Evolutionary conservation across 371 early-diverging fungal genomes (phyloP).

Genomic region (Rhizopus delemar): DNA sequence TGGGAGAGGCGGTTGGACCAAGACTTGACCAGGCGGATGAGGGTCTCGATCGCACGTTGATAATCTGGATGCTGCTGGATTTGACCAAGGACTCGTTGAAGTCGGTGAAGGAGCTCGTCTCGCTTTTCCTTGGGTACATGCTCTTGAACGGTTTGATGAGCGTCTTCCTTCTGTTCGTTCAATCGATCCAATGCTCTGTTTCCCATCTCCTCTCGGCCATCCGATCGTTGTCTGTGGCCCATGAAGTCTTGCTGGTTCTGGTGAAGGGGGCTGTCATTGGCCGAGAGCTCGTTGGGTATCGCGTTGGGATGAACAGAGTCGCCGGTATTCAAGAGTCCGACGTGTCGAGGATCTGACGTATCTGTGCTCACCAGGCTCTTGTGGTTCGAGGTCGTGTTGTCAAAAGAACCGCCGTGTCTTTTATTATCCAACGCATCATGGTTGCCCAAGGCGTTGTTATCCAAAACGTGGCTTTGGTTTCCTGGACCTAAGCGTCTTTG

Average conservation of each 20-base stretch:
- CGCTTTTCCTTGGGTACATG: conserved; percentile 48
- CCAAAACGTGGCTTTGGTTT: too few species aligned
- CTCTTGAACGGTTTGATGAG: conserved; percentile 21
- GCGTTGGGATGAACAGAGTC: conserved; percentile 27
- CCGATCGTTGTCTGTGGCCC: neutral
- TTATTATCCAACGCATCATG: too few species aligned
- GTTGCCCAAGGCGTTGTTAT: too few species aligned
- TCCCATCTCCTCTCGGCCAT: neutral
- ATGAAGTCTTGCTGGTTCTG: neutral
- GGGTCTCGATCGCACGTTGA: conserved; percentile 49
- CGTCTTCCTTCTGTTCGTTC: conserved; percentile 13
- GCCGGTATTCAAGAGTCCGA: conserved; percentile 30
- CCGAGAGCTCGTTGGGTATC: conserved; percentile 10
- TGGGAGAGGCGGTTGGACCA: conserved; percentile 41
- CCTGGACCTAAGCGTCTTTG: too few species aligned
- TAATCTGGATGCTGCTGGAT: conserved; percentile 56
- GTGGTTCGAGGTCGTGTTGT: conserved; percentile 13
- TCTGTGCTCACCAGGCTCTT: conserved; percentile 6
- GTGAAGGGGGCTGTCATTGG: neutral
- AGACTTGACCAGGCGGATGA: conserved; percentile 36
- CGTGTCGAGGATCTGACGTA: conserved; percentile 16
- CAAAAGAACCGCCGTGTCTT: neutral
- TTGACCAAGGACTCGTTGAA: conserved; percentile 44
- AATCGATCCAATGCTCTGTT: conserved; percentile 2
- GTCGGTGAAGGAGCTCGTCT: conserved; percentile 43